phyloP scores from a whole-genome alignment of 2,329 filamentous ascomycete species.

The Neopestalotiopsis sp. region DNA sequence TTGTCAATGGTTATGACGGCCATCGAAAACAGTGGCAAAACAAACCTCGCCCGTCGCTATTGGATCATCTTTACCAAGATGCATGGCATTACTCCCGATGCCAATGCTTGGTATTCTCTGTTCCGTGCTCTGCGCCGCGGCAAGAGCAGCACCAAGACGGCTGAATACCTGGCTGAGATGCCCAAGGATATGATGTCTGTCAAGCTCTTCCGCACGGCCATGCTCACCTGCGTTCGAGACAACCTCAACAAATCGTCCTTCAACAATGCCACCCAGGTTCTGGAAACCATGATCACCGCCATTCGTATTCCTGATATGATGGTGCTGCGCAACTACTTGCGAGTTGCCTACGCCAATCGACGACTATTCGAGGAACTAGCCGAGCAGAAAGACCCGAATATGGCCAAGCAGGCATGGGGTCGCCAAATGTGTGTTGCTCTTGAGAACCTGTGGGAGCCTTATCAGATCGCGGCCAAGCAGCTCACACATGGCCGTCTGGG shows the following conservation, averaged over 20 bases:
- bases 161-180: slow-evolving; percentile 63
- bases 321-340: slow-evolving; percentile 60
- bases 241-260: slow-evolving; percentile 76
- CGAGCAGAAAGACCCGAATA: slow-evolving; percentile 35
- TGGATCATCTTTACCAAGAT: slow-evolving; percentile 74
- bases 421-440: slow-evolving; percentile 56
- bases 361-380: slow-evolving; percentile 39
- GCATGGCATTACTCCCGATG: slow-evolving; percentile 72
- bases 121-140: slow-evolving; percentile 69
- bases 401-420: slow-evolving; percentile 50
- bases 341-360: slow-evolving; percentile 55
- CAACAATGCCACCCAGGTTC: slow-evolving; percentile 64
- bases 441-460: slow-evolving; percentile 54
- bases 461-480: slow-evolving; percentile 37
- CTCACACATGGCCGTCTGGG: slow-evolving; percentile 18
- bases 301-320: slow-evolving; percentile 53
- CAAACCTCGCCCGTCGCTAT: slow-evolving; percentile 71
- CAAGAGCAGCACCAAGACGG: slow-evolving; percentile 67
- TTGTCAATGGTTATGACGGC: slow-evolving; percentile 74
- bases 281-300: slow-evolving; percentile 64
- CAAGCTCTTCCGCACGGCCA: slow-evolving; percentile 72
- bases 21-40: slow-evolving; percentile 63
- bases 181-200: slow-evolving; percentile 47
- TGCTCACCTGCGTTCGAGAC: slow-evolving; percentile 77
- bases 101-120: slow-evolving; percentile 71